phyloP scores from a whole-genome alignment of 495 filamentous ascomycete genomes.

The Beverwykella pulmonaria region DNA sequence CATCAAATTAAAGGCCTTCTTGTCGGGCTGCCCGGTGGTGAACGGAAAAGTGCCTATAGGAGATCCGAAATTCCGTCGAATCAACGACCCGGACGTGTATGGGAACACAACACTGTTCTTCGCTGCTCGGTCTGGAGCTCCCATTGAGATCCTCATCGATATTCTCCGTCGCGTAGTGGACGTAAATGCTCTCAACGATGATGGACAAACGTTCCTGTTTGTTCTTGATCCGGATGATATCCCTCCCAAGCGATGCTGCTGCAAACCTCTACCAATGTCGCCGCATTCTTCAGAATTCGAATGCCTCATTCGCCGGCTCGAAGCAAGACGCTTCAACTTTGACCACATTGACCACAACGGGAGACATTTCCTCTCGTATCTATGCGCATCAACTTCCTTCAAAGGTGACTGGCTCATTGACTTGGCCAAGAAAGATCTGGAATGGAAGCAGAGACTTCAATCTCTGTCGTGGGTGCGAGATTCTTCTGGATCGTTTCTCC shows the following conservation, averaged over 20 bases:
- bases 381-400: conserved; percentile 4
- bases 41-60: not conserved
- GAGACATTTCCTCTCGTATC: conserved; percentile 8
- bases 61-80: not conserved
- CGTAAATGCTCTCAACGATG: conserved; percentile 2
- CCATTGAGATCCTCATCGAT: not conserved
- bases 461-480: conserved; percentile 2
- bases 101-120: conserved; percentile 6
- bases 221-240: not conserved
- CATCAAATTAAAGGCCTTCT: not conserved
- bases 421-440: not conserved
- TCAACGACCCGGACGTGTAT: conserved; percentile 1
- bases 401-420: not conserved
- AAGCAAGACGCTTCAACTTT: conserved; percentile 4
- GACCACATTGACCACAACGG: conserved; percentile 7
- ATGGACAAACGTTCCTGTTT: conserved; percentile 7
- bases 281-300: conserved; percentile 6
- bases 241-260: not conserved
- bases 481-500: not conserved
- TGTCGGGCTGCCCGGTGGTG: not conserved
- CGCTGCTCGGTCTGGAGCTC: conserved; percentile 1
- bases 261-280: not conserved
- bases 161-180: not conserved
- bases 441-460: not conserved
- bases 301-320: not conserved